Base-by-base conservation (phyloP, 1,284 basidiomycete genomes). In the Paramarasmius palmivorus region DNA sequence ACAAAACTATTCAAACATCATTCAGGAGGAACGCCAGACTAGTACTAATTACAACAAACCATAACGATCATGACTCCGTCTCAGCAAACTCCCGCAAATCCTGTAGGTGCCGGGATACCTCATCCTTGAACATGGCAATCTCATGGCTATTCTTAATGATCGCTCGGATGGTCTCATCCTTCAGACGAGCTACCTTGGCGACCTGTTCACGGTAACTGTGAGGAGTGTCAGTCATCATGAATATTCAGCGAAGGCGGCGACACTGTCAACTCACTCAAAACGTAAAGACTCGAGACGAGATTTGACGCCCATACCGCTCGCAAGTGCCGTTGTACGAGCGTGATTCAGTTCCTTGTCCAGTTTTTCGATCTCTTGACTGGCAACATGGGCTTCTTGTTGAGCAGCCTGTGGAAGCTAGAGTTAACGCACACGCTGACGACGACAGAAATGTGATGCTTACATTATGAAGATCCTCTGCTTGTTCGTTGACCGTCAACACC, bases 71-170 rank as follows among this genome's bases (percentile, higher is more conserved):
- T 29, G 44, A 72, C 55, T 71, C 71, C 49, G 78, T 75, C 62
- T 89, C 86, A 8, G 86, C 84, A 64, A 84, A 85, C 55, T 84
- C 81, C 59, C 79, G 77, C 36, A 92, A 71, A 59, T 84, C 79
- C 60, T 79, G 76, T 34, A 92, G 73, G 59, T 85, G 82, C 53
- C 78, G 78, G 37, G 88, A 87, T 14, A 90, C 82, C 56, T 86
- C 84, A 54, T 85, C 81, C 68, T 90, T 90, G 73, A 91, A 90
- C 61, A 82, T 76, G 23, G 83, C 85, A 41, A 90, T 87, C 52
- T 92, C 89, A 57, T 86, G 86, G 62, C 85, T 86, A 66, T 85
- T 90, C 74, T 90, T 90, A 57, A 88, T 78, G 56, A 92, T 88
- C n/a, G 84, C 84, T 1, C 87, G 81, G 37, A 88, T 79, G 0